These are phyloP conservation scores for Candida hungchunana DNA, from an alignment of 805 yeast species.

Conservation along the genomic window DNA sequence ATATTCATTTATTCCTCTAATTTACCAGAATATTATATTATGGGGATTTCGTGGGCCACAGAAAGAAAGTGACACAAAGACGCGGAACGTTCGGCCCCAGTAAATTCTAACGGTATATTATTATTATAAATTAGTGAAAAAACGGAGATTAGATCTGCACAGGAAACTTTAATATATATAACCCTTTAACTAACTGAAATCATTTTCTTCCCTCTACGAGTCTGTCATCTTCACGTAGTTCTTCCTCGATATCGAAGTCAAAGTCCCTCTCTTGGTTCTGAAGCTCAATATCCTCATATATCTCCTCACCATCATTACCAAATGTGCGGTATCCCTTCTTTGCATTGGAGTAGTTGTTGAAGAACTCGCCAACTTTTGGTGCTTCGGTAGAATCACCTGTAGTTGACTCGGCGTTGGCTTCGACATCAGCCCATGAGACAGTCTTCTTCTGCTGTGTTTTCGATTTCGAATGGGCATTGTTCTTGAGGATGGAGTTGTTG, in stretches of 20 bases:
- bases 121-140: no score
- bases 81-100: no score
- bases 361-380: slow-evolving; percentile 17
- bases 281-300: slow-evolving; percentile 22
- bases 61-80: no score
- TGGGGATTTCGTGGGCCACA: slow-evolving; percentile 2
- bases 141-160: no score
- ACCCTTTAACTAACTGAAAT: neutral
- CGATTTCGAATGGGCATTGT: slow-evolving; percentile 9
- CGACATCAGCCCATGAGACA: slow-evolving; percentile 38
- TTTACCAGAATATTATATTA: neutral
- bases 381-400: slow-evolving; percentile 5
- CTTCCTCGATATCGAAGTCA: slow-evolving; percentile 21
- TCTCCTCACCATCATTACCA: slow-evolving; percentile 7
- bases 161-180: no score
- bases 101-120: no score
- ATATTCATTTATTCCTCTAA: no score
- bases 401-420: slow-evolving; percentile 22
- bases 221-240: neutral
- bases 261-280: slow-evolving; percentile 16
- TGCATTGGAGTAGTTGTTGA: slow-evolving; percentile 16
- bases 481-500: slow-evolving; percentile 21
- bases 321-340: slow-evolving; percentile 16
- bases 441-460: slow-evolving; percentile 24
- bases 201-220: neutral